Evolutionary conservation across 2,329 filamentous ascomycete genomes (phyloP), one percentile per base, ranked within the genome.

Genomic region (Epichloe bromicola): DNA sequence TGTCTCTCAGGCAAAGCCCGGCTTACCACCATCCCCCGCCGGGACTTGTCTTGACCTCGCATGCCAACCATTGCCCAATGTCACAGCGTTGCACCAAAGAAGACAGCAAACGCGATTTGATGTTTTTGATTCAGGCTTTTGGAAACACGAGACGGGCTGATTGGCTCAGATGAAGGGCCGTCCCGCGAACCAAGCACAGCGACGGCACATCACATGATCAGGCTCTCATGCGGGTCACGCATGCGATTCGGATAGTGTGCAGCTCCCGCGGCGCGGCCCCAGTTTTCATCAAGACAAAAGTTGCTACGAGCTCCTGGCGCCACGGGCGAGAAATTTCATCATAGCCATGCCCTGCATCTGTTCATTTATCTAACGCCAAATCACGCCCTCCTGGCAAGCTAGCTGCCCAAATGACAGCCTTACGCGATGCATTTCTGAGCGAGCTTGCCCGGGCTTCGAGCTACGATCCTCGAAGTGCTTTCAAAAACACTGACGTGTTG

Each of bases 151-250:
- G n/a, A 38, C 33, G 2, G 42, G 39, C 55, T 58, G 55, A 61
- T 59, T 63, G 59, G 60, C 49, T 44, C 55, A 43, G 54, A 52
- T 53, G 56, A 65, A 62, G 62, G 64, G 57, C 58, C 66, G 64
- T 59, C 65, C 66, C 65, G 65, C 65, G 57, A 65, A 67, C 67
- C 63, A 63, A 64, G 62, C 63, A 61, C 66, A 57, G 48, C 26
- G 20, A 36, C 15, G 46, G 49, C n/a, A 33, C 49, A 19, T 68
- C 66, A 68, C 66, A 63, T 68, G 66, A 67, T 54, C 33, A 26
- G 30, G 30, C 41, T 26, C 57, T 61, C 58, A 68, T 68, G 65
- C 65, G 63, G 61, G 58, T 57, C 50, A 61, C 56, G 59, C 63
- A 59, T 62, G 61, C 57, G 59, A 59, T 23, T 51, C 57, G 58